Conservation (phyloP, 2,329 filamentous ascomycete genomes). For the Fusarium sambucinum region DNA sequence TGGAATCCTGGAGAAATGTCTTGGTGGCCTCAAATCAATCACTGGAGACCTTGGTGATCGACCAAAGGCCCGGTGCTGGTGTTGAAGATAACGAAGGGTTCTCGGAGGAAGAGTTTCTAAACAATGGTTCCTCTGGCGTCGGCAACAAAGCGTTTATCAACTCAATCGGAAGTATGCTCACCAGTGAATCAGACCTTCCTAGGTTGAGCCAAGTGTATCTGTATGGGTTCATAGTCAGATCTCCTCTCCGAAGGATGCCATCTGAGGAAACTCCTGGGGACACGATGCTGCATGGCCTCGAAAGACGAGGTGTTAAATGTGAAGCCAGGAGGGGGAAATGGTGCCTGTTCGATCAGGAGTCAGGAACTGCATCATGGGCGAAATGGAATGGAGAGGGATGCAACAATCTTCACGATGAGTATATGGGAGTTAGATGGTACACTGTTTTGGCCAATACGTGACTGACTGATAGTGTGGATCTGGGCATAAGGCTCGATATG, state of each 20-base stretch:
- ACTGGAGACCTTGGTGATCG: conserved; percentile 27
- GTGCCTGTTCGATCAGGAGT: conserved; percentile 26
- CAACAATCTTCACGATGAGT: conserved; percentile 8
- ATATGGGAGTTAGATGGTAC: conserved; percentile 20
- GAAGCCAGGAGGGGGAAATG: conserved; percentile 17
- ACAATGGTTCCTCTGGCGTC: background rate
- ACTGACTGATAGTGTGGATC: background rate
- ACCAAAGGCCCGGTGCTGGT: conserved; percentile 28
- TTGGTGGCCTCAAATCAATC: background rate
- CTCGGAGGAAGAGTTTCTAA: conserved; percentile 23
- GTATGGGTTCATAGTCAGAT: conserved; percentile 9
- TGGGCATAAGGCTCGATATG: too few species aligned
- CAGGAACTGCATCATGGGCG: background rate
- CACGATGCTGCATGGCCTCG: background rate
- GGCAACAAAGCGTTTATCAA: conserved; percentile 3
- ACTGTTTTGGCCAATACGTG: conserved; percentile 1
- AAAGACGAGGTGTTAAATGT: background rate
- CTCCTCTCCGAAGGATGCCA: background rate
- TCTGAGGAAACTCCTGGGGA: background rate
- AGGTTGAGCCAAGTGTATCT: conserved; percentile 12
- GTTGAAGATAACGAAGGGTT: conserved; percentile 18
- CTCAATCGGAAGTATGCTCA: background rate
- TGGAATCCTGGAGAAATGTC: conserved; percentile 8
- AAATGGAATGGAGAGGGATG: conserved; percentile 18
- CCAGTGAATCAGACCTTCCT: background rate